Percentiles rank a stretch among this genome's conserved stretches.
phyloP scores from a whole-genome alignment of 2,329 filamentous ascomycete genomes.

The Cordyceps farinosa region DNA sequence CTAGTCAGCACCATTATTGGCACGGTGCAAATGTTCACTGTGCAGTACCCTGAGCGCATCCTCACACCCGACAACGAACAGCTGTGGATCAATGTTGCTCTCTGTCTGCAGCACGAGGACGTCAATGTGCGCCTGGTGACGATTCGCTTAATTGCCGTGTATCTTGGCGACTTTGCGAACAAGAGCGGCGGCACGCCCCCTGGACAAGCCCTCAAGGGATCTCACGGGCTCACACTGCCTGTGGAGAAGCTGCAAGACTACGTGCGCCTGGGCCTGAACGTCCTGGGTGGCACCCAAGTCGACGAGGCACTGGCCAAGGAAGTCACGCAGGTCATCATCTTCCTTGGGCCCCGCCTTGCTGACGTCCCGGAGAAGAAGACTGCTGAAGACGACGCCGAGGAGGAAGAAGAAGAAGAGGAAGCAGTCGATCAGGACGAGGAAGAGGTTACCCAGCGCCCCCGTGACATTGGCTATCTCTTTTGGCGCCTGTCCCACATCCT shows the following conservation, averaged over 20 bases:
- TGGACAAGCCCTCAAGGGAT: constrained; percentile 62
- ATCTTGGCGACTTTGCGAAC: constrained; percentile 75
- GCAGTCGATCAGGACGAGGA: constrained; percentile 35
- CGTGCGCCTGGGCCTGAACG: constrained; percentile 47
- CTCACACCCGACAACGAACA: constrained; percentile 56
- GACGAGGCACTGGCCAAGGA: constrained; percentile 75
- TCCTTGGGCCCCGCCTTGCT: constrained; percentile 62
- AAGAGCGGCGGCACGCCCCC: constrained; percentile 44
- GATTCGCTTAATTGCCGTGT: constrained; percentile 69
- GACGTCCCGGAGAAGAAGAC: constrained; percentile 32
- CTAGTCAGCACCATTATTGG: constrained; percentile 71
- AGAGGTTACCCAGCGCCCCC: constrained; percentile 31
- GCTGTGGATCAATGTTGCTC: constrained; percentile 69
- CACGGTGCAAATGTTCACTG: constrained; percentile 63
- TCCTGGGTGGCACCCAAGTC: constrained; percentile 60
- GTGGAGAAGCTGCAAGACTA: constrained; percentile 60
- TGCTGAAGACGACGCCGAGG: constrained; percentile 49
- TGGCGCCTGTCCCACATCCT: constrained; percentile 74
- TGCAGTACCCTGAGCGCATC: constrained; percentile 60
- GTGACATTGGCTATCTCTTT: constrained; percentile 68
- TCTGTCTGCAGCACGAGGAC: constrained; percentile 69
- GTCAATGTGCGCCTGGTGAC: constrained; percentile 72
- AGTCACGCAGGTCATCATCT: constrained; percentile 75
- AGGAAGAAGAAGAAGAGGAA: constrained; percentile 36
- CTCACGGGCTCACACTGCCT: constrained; percentile 65